These are phyloP conservation scores for Gloeostereum incarnatum DNA, from an alignment of 768 basidiomycete genomes.

Conservation along the genomic window DNA sequence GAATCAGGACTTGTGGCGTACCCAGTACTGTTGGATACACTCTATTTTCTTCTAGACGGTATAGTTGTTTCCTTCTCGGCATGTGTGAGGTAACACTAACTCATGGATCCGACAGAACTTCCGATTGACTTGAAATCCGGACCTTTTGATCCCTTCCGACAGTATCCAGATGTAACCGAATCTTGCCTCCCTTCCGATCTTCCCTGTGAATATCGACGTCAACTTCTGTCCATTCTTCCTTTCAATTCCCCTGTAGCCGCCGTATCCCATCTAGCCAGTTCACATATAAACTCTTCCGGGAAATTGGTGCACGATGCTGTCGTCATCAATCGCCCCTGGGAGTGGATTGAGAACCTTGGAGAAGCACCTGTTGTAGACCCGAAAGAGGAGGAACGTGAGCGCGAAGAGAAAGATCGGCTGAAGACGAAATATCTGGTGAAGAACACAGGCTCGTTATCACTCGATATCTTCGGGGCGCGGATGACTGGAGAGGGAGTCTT, in stretches of 20 bases:
- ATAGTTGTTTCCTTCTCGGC: slow-evolving; percentile 10
- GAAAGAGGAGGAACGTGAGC: slow-evolving; percentile 33
- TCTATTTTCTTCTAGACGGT: slow-evolving; percentile 72
- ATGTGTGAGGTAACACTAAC: neutral
- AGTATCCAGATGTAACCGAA: slow-evolving; percentile 45
- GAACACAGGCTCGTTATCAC: slow-evolving; percentile 62
- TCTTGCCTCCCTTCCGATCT: slow-evolving; percentile 45
- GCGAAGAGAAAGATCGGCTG: too few species aligned
- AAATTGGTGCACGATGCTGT: slow-evolving; percentile 35
- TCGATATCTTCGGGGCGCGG: slow-evolving; percentile 61
- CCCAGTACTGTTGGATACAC: slow-evolving; percentile 63
- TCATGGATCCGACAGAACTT: too few species aligned
- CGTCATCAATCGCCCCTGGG: slow-evolving; percentile 75
- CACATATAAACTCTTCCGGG: slow-evolving; percentile 46
- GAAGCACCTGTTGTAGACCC: slow-evolving; percentile 34
- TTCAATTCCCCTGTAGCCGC: slow-evolving; percentile 33
- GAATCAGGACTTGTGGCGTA: slow-evolving; percentile 49
- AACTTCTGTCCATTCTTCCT: slow-evolving; percentile 50
- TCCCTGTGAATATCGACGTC: slow-evolving; percentile 47
- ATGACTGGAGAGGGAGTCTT: slow-evolving; percentile 53
- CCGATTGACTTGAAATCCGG: slow-evolving; percentile 46
- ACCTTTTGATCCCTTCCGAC: slow-evolving; percentile 51
- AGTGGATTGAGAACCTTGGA: slow-evolving; percentile 77
- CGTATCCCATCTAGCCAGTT: slow-evolving; percentile 50
- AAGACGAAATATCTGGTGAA: slow-evolving; percentile 31